Evolutionary conservation across 441 rosid genomes (phyloP).

Genomic region (Syzygium syzygioides): DNA sequence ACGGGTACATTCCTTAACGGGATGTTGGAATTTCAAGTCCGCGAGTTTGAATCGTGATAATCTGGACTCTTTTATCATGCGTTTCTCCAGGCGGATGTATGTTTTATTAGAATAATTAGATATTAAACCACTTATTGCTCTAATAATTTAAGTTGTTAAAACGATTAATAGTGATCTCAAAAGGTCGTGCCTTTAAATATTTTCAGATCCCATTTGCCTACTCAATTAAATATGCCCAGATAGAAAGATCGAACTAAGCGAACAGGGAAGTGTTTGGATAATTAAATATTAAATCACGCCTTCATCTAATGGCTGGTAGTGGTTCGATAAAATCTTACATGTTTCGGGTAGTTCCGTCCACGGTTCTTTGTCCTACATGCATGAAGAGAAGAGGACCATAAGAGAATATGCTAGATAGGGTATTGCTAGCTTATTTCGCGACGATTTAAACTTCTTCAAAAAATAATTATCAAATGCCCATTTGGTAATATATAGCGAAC

Average conservation of each 20-base stretch:
- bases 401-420: not conserved
- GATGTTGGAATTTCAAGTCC: not conserved
- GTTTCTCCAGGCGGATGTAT: too few relatives aligned
- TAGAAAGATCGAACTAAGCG: too few relatives aligned
- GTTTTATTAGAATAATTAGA: not conserved
- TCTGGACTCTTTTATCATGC: rapidly evolving
- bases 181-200: too few relatives aligned
- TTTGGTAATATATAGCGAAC: rapidly evolving
- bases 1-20: not conserved
- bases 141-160: too few relatives aligned
- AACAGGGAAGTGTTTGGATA: too few relatives aligned
- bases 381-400: not conserved
- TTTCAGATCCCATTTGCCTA: too few relatives aligned
- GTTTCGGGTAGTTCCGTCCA: not conserved
- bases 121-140: too few relatives aligned
- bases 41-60: not conserved
- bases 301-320: too few relatives aligned
- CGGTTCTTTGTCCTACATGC: not conserved
- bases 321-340: too few relatives aligned
- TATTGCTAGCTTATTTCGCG: not conserved
- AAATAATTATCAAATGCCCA: not conserved
- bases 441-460: not conserved
- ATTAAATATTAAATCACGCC: too few relatives aligned
- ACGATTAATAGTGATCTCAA: too few relatives aligned
- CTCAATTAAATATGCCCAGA: too few relatives aligned